Conservation (phyloP, 192 early-diverging fungal genomes). For the Dissophora ornata region DNA sequence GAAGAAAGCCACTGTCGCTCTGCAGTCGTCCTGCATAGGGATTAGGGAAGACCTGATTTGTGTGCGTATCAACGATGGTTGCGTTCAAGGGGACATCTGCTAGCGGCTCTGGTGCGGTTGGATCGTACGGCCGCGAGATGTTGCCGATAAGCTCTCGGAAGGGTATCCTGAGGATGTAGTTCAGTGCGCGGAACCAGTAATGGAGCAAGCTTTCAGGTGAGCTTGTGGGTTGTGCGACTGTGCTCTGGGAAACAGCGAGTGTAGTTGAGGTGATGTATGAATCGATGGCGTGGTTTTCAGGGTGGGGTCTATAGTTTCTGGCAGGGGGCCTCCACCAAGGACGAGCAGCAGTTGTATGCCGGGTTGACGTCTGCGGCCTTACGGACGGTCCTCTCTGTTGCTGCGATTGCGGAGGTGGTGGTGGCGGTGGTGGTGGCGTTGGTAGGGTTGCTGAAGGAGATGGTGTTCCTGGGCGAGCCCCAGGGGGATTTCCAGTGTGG, state of each 20-base stretch:
- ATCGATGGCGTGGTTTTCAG: conserved; percentile 18
- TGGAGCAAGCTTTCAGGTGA: conserved; percentile 16
- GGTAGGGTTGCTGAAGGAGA: neutral
- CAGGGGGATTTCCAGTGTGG: neutral
- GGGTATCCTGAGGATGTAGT: conserved; percentile 44
- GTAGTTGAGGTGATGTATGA: neutral
- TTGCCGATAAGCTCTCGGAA: conserved; percentile 45
- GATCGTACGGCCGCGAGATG: conserved; percentile 28
- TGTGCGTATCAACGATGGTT: conserved; percentile 3
- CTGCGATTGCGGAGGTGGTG: neutral
- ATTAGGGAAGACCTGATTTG: neutral
- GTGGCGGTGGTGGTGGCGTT: neutral
- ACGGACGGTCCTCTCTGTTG: neutral
- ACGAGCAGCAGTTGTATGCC: neutral
- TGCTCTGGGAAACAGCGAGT: neutral
- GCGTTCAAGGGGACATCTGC: conserved; percentile 28
- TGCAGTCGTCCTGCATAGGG: neutral
- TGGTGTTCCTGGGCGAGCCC: neutral
- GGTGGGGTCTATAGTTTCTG: conserved; percentile 39
- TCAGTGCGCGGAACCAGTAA: conserved; percentile 27
- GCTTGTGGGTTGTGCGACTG: neutral
- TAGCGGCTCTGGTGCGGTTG: conserved; percentile 16
- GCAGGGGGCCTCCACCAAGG: conserved; percentile 51
- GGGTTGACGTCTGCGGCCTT: neutral
- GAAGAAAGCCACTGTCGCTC: neutral